These are phyloP conservation scores for Luzula sylvatica DNA, from an alignment of 176 grass and related monocot genomes.

Conservation along the genomic window DNA sequence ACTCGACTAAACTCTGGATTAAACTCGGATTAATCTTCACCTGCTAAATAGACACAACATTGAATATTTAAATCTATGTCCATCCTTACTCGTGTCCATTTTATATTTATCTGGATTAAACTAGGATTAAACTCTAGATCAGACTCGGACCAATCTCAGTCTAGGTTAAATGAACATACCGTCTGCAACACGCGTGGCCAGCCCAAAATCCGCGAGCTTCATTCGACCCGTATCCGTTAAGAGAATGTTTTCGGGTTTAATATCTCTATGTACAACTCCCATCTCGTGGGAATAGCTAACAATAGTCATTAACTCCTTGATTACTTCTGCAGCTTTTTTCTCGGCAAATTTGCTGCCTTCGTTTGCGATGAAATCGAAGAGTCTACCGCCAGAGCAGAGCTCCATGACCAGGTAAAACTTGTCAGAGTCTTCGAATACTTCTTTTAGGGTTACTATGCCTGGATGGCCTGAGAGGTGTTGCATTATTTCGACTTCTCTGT, in stretches of 20 bases:
- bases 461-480: constrained; percentile 94
- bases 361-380: constrained; percentile 55
- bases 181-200: constrained; percentile 65
- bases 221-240: constrained; percentile 50
- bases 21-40: constrained; percentile 16
- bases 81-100: too few species aligned
- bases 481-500: constrained; percentile 99
- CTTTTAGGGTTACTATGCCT: constrained; percentile 66
- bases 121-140: too few species aligned
- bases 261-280: constrained; percentile 89
- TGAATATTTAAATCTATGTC: too few species aligned
- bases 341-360: constrained; percentile 39
- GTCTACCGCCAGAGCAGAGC: constrained; percentile 52
- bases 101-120: too few species aligned
- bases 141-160: too few species aligned
- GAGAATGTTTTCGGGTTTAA: constrained; percentile 91
- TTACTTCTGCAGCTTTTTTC: constrained; percentile 43
- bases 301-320: constrained; percentile 58
- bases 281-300: constrained; percentile 93
- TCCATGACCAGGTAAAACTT: constrained; percentile 89
- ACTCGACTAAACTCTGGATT: background rate
- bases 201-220: constrained; percentile 86
- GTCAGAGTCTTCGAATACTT: constrained; percentile 74
- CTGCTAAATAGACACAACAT: background rate
- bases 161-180: too few species aligned